Evolutionary conservation across 2,329 filamentous ascomycete species (phyloP).

Genomic region (Penicillium sp.): DNA sequence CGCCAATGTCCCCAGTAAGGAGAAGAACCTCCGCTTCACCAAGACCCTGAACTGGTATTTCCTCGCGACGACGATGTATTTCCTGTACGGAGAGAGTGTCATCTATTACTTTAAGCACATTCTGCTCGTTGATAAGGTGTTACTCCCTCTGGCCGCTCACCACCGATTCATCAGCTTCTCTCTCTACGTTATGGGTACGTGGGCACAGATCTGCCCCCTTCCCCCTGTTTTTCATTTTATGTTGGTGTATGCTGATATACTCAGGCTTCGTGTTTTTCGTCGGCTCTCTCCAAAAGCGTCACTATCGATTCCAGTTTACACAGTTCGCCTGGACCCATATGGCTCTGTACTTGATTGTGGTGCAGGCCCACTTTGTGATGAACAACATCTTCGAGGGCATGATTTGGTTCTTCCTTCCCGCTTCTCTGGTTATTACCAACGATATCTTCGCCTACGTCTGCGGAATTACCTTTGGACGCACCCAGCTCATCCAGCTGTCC

Average conservation of each 20-base stretch:
- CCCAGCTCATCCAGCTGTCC: slow-evolving; percentile 95
- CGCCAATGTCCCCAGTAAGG: slow-evolving; percentile 88
- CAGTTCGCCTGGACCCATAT: slow-evolving; percentile 99
- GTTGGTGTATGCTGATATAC: slow-evolving; percentile 13
- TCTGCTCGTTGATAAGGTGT: slow-evolving; percentile 87
- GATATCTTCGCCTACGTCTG: slow-evolving; percentile 98
- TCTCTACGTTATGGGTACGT: slow-evolving; percentile 91
- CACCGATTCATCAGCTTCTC: slow-evolving; percentile 99
- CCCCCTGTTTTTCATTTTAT: not conserved
- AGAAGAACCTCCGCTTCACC: slow-evolving; percentile 87
- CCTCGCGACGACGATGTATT: slow-evolving; percentile 98
- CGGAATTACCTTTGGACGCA: slow-evolving; percentile 94
- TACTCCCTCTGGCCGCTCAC: slow-evolving; percentile 92
- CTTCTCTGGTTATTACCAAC: slow-evolving; percentile 94
- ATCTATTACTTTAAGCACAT: slow-evolving; percentile 99
- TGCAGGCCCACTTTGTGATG: slow-evolving; percentile 99
- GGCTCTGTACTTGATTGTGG: slow-evolving; percentile 96
- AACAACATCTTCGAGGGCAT: slow-evolving; percentile 99
- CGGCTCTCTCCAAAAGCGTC: slow-evolving; percentile 86
- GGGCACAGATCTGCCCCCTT: not conserved
- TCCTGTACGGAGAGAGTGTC: slow-evolving; percentile 96
- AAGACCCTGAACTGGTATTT: slow-evolving; percentile 99
- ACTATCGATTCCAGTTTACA: slow-evolving; percentile 98
- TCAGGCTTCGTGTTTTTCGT: slow-evolving; percentile 98
- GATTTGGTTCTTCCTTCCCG: slow-evolving; percentile 99